Evolutionary conservation across 345 rosid genomes (phyloP), one percentile per base, ranked within the genome.

Genomic region (Sonneratia alba): DNA sequence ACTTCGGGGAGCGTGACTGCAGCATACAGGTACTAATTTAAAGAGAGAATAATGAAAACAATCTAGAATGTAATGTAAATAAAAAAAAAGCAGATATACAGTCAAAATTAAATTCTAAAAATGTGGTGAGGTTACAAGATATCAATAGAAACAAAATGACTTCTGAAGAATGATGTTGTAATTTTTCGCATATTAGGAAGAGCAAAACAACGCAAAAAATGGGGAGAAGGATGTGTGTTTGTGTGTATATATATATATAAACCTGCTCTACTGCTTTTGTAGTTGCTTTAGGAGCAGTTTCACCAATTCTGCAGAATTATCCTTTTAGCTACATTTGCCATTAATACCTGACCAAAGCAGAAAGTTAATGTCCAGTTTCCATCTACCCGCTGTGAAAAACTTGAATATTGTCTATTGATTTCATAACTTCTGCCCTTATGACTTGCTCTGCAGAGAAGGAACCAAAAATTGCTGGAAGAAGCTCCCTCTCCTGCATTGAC

Each of bases 1-100:
- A 95, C 80, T 95, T 90, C 75, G 97, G 99, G 73, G 99, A 95
- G 87, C 93, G 99, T 74, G 99, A 95, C 86, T 95, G 99, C 87
- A 95, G 97, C 78, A 95, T 95, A 77, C 99, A 95, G 97, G 99
- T 95, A 87, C 36, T 49, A n/a, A 37, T 34, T 43, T 65, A 45
- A 3, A 70, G 73, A 32, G 51, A 24, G 1, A 62, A 27, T 27
- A 16, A 24, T 62, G 4, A 62, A 32, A 27, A 6, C 6, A 9
- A 3, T 22, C 1, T 22, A 24, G 9, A 24, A 24, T 27, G 37
- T 3, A 40, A 62, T 34, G 12, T 62, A 62, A 27, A 27, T 12
- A 8, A 12, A 14, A 12, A 27, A 27, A 7, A 22, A n/a, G 19
- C 18, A 34, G 8, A 32, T 34, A 9, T 27, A 13, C 66, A 62